Conservation (phyloP, 108 stramenopile genomes). For the Skeletonema tropicum region DNA sequence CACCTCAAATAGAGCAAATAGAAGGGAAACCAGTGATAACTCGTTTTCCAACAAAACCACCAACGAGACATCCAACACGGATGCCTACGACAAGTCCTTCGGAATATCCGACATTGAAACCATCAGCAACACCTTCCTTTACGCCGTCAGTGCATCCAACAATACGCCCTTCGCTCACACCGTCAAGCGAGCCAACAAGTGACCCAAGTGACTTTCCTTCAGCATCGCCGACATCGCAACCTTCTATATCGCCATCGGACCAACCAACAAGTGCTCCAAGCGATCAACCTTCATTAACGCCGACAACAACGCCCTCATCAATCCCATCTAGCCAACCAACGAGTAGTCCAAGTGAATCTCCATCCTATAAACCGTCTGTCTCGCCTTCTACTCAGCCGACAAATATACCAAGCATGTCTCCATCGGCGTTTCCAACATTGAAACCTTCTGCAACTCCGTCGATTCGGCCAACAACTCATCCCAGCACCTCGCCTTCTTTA, state of each 20-base stretch:
- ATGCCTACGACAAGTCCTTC: background rate
- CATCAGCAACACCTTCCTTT: background rate
- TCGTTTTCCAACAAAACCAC: background rate
- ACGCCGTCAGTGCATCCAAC: background rate
- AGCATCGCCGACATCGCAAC: background rate
- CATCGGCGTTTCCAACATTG: background rate
- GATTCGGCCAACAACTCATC: background rate
- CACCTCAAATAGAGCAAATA: background rate
- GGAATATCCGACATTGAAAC: background rate
- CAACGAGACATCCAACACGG: background rate
- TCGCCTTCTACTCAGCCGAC: background rate
- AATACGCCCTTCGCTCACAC: background rate
- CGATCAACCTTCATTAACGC: background rate
- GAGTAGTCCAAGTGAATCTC: background rate
- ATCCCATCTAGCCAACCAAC: background rate
- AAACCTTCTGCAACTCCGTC: slow-evolving; percentile 5
- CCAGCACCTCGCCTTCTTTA: background rate
- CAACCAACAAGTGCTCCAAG: background rate
- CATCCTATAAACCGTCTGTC: background rate
- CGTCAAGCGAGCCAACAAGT: background rate
- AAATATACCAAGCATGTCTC: background rate
- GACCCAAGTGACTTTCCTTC: background rate
- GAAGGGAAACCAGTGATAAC: background rate
- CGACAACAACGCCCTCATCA: background rate
- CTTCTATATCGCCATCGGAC: background rate